phyloP scores from a whole-genome alignment of 495 filamentous ascomycete species.

The Aspergillus asperescens region DNA sequence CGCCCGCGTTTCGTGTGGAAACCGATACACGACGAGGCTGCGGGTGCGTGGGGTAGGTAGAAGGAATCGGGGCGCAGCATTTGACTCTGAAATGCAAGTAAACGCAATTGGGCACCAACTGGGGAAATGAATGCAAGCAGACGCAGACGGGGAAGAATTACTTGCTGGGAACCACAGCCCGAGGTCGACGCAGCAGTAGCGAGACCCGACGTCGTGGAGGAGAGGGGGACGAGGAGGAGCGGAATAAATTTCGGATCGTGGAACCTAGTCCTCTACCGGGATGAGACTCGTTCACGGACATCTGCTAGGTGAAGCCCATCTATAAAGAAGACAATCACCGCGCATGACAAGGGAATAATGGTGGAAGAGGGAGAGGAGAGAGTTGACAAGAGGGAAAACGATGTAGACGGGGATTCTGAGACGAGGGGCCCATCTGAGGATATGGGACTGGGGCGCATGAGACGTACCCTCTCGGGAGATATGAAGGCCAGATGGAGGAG shows the following conservation, averaged over 20 bases:
- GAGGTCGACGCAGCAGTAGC: slow-evolving; percentile 38
- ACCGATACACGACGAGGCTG: background rate
- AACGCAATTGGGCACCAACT: background rate
- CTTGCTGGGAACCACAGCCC: slow-evolving; percentile 37
- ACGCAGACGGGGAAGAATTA: slow-evolving; percentile 24
- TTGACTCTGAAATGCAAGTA: slow-evolving; percentile 5
- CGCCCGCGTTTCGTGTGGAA: background rate
- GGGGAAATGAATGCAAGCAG: background rate
- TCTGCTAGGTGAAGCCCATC: slow-evolving; percentile 33
- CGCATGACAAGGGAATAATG: slow-evolving; percentile 20
- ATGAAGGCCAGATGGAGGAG: slow-evolving; percentile 4
- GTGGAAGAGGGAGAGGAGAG: slow-evolving; percentile 8
- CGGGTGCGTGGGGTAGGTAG: slow-evolving; percentile 2
- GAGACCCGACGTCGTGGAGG: slow-evolving; percentile 32
- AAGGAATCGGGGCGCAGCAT: slow-evolving; percentile 5
- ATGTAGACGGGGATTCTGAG: slow-evolving; percentile 7
- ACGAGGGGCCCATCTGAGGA: slow-evolving; percentile 24
- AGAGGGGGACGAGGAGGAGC: slow-evolving; percentile 29
- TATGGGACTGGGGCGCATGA: slow-evolving; percentile 20
- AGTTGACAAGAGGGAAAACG: background rate
- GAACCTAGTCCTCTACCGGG: slow-evolving; percentile 34
- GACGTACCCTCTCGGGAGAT: slow-evolving; percentile 26
- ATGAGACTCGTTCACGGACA: slow-evolving; percentile 39
- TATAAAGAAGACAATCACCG: slow-evolving; percentile 15
- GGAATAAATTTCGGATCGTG: slow-evolving; percentile 34